Percentiles rank a stretch among this genome's conserved stretches.
Evolutionary conservation across 202 grass and related monocot genomes (phyloP).

Genomic region (Bolboschoenoplectus hybrid): DNA sequence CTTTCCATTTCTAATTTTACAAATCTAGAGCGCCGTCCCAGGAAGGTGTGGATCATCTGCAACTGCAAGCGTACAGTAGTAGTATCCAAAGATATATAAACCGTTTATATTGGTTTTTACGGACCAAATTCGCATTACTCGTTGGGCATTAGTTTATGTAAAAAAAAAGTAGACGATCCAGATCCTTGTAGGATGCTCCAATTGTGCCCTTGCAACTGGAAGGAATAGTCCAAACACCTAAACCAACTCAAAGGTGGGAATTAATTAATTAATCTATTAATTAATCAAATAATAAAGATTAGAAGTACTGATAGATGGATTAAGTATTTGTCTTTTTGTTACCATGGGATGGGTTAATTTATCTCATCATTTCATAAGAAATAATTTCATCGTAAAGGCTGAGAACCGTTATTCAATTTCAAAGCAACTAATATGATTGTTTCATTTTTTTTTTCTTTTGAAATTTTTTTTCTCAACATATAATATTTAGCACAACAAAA

Average conservation of each 20-base stretch:
- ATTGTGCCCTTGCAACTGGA: background rate
- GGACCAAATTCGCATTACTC: background rate
- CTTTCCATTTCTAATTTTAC: slow-evolving; percentile 17
- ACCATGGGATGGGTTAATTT: background rate
- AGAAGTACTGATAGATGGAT: background rate
- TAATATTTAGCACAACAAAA: no score
- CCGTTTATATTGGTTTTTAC: background rate
- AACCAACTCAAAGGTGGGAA: background rate
- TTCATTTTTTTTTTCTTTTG: background rate
- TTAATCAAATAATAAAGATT: background rate
- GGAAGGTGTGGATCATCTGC: background rate
- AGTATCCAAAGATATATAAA: background rate
- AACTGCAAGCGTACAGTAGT: no score
- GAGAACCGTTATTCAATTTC: background rate
- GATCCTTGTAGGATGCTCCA: background rate
- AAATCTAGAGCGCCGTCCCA: background rate
- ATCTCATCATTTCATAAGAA: background rate
- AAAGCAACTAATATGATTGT: background rate
- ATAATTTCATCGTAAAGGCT: background rate
- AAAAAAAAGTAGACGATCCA: background rate
- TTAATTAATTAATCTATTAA: background rate
- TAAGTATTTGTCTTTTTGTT: background rate
- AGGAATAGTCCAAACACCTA: background rate
- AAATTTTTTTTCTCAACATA: background rate
- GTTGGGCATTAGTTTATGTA: background rate